These are phyloP conservation scores for Chrysoporthe cubensis DNA, from an alignment of 2,329 filamentous ascomycete genomes.

Conservation along the genomic window DNA sequence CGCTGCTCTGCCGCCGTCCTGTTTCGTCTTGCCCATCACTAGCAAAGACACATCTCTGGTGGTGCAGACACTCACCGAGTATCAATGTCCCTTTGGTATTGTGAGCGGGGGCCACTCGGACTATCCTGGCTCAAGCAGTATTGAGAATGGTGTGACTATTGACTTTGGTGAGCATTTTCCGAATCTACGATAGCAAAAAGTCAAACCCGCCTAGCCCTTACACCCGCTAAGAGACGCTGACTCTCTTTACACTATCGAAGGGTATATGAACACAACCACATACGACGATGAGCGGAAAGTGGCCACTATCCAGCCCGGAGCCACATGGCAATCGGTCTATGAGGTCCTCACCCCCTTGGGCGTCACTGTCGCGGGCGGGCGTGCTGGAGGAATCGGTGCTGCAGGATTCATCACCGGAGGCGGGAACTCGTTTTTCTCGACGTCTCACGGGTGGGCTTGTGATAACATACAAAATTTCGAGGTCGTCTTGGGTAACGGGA, in stretches of 20 bases:
- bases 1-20: not conserved
- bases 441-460: slow-evolving; percentile 1
- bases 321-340: slow-evolving; percentile 13
- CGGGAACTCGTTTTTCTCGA: slow-evolving; percentile 14
- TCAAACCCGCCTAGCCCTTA: not conserved
- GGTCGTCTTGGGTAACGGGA: slow-evolving; percentile 9
- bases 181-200: not conserved
- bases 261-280: slow-evolving; percentile 4
- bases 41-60: not conserved
- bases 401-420: slow-evolving; percentile 11
- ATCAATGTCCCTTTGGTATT: slow-evolving; percentile 3
- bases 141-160: not conserved
- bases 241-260: not conserved
- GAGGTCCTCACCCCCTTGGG: slow-evolving; percentile 7
- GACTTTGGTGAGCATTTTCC: not conserved
- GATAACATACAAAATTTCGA: slow-evolving; percentile 9
- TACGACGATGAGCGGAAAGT: not conserved
- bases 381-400: slow-evolving; percentile 13
- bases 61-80: not conserved
- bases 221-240: not conserved
- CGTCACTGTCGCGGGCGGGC: slow-evolving; percentile 13
- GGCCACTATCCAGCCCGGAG: slow-evolving; percentile 9
- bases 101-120: slow-evolving; percentile 5
- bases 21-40: not conserved
- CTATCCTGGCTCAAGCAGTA: not conserved